Percentiles rank a stretch among this genome's conserved stretches.
phyloP scores from a whole-genome alignment of 148 eudicot genomes.

The Tetragonia tetragonoides region DNA sequence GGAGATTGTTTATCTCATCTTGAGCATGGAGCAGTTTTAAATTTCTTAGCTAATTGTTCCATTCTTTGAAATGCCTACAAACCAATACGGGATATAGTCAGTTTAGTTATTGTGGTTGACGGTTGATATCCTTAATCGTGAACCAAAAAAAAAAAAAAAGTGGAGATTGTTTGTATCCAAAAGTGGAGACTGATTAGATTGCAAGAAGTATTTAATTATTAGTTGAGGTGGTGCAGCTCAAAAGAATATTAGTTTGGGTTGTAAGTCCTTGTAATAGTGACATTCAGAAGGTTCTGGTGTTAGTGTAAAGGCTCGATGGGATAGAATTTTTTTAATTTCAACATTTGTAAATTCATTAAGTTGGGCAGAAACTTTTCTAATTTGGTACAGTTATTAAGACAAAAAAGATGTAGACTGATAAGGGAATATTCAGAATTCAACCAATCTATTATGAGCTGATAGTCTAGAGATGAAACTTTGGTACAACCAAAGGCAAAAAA shows the following conservation, averaged over 20 bases:
- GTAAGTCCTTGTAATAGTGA: background rate
- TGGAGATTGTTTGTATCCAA: background rate
- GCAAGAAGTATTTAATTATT: background rate
- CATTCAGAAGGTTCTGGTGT: background rate
- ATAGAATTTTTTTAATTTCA: background rate
- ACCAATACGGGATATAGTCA: no score
- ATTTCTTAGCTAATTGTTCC: no score
- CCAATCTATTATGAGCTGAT: background rate
- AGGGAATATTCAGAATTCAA: background rate
- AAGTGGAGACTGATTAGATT: background rate
- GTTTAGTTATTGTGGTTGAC: no score
- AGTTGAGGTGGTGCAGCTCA: constrained; percentile 1
- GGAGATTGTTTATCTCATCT: no score
- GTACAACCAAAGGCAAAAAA: no score
- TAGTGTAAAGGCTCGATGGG: background rate
- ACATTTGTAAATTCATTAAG: background rate
- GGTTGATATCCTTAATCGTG: no score
- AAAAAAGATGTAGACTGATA: background rate
- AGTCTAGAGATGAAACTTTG: no score
- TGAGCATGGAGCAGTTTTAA: no score
- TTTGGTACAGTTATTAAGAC: background rate
- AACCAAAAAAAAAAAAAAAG: no score
- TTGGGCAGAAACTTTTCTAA: background rate
- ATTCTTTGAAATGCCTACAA: no score
- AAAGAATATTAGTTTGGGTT: background rate